These are phyloP conservation scores for Phenoliferia sp. DNA, from an alignment of 1,284 basidiomycete genomes.

Conservation along the genomic window DNA sequence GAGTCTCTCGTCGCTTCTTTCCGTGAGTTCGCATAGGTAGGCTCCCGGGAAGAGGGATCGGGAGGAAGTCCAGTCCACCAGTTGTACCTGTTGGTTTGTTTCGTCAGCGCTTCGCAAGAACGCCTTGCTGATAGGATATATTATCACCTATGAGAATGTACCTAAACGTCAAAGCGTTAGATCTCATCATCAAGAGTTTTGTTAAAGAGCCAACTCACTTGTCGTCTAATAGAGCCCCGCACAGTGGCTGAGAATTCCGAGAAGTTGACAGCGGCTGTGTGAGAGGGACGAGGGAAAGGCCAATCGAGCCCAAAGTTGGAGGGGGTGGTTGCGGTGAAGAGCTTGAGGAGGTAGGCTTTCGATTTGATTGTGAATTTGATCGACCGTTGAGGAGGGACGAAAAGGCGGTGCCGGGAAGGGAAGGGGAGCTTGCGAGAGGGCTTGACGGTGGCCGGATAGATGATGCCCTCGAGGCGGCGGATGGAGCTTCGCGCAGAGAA, in stretches of 20 bases:
- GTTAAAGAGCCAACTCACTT: too few relatives aligned
- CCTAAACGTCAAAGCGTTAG: too few relatives aligned
- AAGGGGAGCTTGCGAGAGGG: neutral
- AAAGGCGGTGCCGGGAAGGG: neutral
- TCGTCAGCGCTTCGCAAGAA: neutral
- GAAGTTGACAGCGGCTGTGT: conserved; percentile 29
- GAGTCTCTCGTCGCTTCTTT: conserved; percentile 22
- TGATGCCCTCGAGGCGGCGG: neutral
- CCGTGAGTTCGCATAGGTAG: conserved; percentile 16
- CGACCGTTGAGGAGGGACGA: neutral
- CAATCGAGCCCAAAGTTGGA: conserved; percentile 23
- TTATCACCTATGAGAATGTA: conserved; percentile 38
- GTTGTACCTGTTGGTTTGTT: conserved; percentile 22
- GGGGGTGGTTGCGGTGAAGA: neutral
- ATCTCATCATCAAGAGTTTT: too few relatives aligned
- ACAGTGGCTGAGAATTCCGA: conserved; percentile 35
- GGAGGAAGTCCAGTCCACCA: conserved; percentile 37
- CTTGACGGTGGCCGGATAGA: neutral
- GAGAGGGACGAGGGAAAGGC: conserved; percentile 29
- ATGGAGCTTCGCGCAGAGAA: neutral
- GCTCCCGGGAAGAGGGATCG: conserved; percentile 27
- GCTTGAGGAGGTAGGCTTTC: neutral
- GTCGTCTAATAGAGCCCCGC: conserved; percentile 37
- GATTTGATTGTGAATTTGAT: neutral
- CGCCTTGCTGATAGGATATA: too few relatives aligned